Evolutionary conservation across 1,139 yeast species (phyloP).

Genomic region (Yamadazyma aaseri): DNA sequence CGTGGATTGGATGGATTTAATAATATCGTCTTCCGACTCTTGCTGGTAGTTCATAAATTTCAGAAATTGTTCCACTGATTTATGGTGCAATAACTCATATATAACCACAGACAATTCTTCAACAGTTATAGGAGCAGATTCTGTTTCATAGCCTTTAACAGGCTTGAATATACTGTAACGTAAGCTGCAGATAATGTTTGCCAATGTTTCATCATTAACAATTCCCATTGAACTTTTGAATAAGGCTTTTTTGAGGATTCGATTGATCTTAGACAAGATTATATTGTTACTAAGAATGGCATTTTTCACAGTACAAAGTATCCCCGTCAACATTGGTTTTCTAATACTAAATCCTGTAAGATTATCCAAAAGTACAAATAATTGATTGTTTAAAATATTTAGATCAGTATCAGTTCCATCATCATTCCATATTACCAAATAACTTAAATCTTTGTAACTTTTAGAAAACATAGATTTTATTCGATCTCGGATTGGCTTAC

Average conservation of each 20-base stretch:
- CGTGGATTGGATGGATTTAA: slow-evolving; percentile 17
- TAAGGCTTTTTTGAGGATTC: slow-evolving; percentile 16
- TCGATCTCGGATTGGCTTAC: slow-evolving; percentile 7
- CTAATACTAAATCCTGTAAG: slow-evolving; percentile 26
- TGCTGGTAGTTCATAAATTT: slow-evolving; percentile 12
- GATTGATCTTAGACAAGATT: slow-evolving; percentile 19
- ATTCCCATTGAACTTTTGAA: slow-evolving; percentile 14
- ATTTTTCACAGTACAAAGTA: slow-evolving; percentile 14
- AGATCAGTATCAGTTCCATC: slow-evolving; percentile 2
- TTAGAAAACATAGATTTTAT: slow-evolving; percentile 9
- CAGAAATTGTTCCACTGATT: slow-evolving; percentile 9
- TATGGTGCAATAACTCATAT: slow-evolving; percentile 13
- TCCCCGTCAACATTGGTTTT: slow-evolving; percentile 27
- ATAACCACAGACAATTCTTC: slow-evolving; percentile 17
- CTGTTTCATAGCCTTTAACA: slow-evolving; percentile 7
- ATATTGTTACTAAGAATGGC: slow-evolving; percentile 13
- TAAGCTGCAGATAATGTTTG: slow-evolving; percentile 19
- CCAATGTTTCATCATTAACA: slow-evolving; percentile 19
- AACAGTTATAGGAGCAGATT: slow-evolving; percentile 7
- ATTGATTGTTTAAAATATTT: slow-evolving; percentile 16
- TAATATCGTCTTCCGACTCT: slow-evolving; percentile 19
- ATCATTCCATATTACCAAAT: slow-evolving; percentile 13
- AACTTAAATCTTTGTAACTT: slow-evolving; percentile 16
- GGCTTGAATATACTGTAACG: slow-evolving; percentile 21
- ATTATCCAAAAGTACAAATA: slow-evolving; percentile 28